phyloP scores from a whole-genome alignment of 306 rosid species.

The Carpinus viminea region DNA sequence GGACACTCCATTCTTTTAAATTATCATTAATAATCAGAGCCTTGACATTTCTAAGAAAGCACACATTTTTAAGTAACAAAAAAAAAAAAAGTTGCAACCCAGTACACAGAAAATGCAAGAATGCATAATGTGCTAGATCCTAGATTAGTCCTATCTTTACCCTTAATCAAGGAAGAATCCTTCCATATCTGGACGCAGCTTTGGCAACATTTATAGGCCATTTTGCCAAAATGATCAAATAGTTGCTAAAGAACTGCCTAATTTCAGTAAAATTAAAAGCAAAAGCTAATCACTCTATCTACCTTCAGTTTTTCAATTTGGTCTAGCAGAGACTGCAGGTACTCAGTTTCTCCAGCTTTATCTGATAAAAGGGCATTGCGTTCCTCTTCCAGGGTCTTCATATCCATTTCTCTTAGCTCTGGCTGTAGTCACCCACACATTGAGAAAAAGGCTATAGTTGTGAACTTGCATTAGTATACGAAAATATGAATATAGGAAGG shows the following conservation, averaged over 20 bases:
- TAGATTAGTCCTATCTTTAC: neutral
- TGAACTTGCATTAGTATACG: neutral
- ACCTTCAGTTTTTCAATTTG: conserved; percentile 75
- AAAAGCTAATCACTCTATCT: conserved; percentile 13
- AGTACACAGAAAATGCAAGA: neutral
- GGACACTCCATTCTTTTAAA: conserved; percentile 1
- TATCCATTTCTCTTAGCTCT: conserved; percentile 58
- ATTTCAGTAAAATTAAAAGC: conserved; percentile 7
- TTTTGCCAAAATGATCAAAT: neutral
- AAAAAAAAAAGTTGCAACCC: neutral
- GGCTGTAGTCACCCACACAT: conserved; percentile 52
- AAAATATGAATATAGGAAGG: neutral
- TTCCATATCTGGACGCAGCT: neutral
- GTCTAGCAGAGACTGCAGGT: conserved; percentile 62
- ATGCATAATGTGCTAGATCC: neutral
- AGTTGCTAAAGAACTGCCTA: neutral
- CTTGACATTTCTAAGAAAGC: conserved; percentile 3
- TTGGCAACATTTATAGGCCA: neutral
- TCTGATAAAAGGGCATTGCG: conserved; percentile 62
- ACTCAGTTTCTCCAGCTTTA: conserved; percentile 70
- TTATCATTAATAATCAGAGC: conserved; percentile 16
- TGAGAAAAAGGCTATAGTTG: conserved; percentile 20
- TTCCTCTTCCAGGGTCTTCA: conserved; percentile 68
- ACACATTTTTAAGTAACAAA: neutral
- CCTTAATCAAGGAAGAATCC: conserved; percentile 2